Evolutionary conservation across 177 flowering plant genomes (phyloP).

Genomic region (Tripterygium wilfordii): DNA sequence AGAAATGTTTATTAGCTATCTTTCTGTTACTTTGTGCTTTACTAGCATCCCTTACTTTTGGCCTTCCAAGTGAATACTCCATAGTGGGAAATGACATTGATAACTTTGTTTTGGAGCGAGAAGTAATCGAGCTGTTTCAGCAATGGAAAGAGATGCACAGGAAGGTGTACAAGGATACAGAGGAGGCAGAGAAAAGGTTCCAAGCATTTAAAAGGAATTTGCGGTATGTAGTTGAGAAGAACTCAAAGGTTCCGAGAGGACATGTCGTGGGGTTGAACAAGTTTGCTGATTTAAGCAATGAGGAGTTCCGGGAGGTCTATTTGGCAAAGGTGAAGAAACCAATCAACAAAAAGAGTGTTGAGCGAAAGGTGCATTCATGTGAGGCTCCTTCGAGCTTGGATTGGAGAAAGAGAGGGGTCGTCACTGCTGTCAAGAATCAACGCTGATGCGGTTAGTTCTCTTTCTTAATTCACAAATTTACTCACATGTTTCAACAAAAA

Average conservation of each 20-base stretch:
- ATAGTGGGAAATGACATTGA: constrained; percentile 21
- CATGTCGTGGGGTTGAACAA: constrained; percentile 55
- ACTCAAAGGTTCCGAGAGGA: background rate
- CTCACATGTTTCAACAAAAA: too few relatives aligned
- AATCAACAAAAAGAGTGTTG: constrained; percentile 4
- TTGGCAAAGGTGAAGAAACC: constrained; percentile 42
- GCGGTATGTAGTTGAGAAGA: constrained; percentile 40
- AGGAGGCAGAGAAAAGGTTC: constrained; percentile 43
- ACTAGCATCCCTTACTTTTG: constrained; percentile 8
- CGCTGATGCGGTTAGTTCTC: constrained; percentile 49
- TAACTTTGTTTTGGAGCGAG: constrained; percentile 31
- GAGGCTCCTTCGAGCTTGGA: constrained; percentile 53
- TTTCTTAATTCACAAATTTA: too few relatives aligned
- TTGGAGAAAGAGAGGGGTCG: constrained; percentile 66
- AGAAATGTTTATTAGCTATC: constrained; percentile 10
- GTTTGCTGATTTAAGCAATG: constrained; percentile 78
- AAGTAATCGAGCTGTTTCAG: constrained; percentile 40
- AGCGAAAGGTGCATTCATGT: constrained; percentile 19
- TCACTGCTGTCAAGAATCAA: constrained; percentile 59
- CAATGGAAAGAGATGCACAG: constrained; percentile 50
- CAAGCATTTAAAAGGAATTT: constrained; percentile 38
- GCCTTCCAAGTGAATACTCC: constrained; percentile 36
- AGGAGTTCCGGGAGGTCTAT: constrained; percentile 45
- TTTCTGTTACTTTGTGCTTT: constrained; percentile 21
- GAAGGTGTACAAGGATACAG: constrained; percentile 40